phyloP scores from a whole-genome alignment of 2,329 filamentous ascomycete species.

The Myriosclerotinia curreyana region DNA sequence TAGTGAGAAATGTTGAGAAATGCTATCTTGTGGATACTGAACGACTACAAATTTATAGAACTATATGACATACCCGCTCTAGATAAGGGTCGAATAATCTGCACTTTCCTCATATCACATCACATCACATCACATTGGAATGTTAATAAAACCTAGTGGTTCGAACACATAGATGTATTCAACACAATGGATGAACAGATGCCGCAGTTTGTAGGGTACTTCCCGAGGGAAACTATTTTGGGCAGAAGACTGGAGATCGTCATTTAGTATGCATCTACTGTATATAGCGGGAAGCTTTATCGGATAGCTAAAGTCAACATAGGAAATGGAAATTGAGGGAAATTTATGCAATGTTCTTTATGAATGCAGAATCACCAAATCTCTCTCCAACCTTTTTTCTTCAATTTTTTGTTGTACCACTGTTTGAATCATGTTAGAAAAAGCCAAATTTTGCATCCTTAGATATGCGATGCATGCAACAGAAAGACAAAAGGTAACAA shows the following conservation, averaged over 20 bases:
- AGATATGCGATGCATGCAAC: too few species aligned
- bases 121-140: too few species aligned
- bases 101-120: constrained; percentile 67
- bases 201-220: neutral
- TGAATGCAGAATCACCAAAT: neutral
- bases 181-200: constrained; percentile 2
- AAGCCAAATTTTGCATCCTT: too few species aligned
- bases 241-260: constrained; percentile 26
- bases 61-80: constrained; percentile 63
- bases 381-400: neutral
- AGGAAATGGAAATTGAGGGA: neutral
- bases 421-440: neutral
- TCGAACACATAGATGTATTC: constrained; percentile 5
- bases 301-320: neutral
- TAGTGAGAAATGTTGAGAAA: too few species aligned
- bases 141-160: neutral
- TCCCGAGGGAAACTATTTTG: constrained; percentile 26
- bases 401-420: neutral
- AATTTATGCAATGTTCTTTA: neutral
- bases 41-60: neutral
- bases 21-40: neutral
- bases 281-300: neutral
- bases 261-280: too few species aligned
- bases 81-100: constrained; percentile 64
- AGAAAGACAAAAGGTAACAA: too few species aligned